Conservation (phyloP, 129 eudicot species). For the Cynara cardunculus region DNA sequence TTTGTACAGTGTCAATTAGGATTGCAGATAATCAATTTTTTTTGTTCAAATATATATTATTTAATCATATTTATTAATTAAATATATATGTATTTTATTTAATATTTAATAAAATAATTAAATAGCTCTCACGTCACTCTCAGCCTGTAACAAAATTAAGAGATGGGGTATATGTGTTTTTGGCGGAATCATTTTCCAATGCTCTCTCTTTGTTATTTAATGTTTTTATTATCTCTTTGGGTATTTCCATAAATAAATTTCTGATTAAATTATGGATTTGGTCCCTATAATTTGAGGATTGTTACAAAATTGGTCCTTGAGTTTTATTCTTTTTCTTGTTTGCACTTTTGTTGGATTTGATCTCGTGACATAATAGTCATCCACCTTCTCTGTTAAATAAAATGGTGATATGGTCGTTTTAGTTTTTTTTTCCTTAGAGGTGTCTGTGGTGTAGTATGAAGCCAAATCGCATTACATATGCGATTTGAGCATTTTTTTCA, state of each 20-base stretch:
- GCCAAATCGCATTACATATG: no score
- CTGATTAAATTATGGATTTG: neutral
- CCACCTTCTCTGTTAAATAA: neutral
- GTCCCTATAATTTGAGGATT: neutral
- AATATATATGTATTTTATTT: neutral
- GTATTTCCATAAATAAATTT: neutral
- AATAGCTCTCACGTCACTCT: slow-evolving; percentile 29
- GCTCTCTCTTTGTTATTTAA: slow-evolving; percentile 13
- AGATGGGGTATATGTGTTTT: slow-evolving; percentile 40
- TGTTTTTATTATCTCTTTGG: slow-evolving; percentile 3
- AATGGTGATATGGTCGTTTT: neutral
- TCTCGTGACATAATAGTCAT: neutral
- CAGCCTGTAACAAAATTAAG: slow-evolving; percentile 32
- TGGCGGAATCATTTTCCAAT: slow-evolving; percentile 10
- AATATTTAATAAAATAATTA: neutral
- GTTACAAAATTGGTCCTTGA: neutral
- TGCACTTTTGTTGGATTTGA: neutral
- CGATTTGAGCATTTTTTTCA: no score
- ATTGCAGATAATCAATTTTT: no score
- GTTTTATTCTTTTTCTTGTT: neutral
- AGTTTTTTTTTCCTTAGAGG: neutral
- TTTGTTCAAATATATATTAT: no score
- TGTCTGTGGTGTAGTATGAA: no score
- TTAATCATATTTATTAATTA: no score
- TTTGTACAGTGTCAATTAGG: no score